Evolutionary conservation across 495 filamentous ascomycete genomes (phyloP).

Genomic region (Annulohypoxylon nitens): DNA sequence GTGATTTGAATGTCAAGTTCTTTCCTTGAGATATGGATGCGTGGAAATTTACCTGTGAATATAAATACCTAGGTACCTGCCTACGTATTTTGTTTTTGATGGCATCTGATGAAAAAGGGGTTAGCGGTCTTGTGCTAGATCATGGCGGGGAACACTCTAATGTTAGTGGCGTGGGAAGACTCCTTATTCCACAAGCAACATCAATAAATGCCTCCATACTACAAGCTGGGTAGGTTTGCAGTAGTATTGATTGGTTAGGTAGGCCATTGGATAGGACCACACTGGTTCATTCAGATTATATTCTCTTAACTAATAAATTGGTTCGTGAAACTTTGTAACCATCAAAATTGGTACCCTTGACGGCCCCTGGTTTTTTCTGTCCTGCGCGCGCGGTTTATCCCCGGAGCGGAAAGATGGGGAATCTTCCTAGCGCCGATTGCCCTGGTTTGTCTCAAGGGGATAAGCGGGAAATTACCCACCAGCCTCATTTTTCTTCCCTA

Average conservation of each 20-base stretch:
- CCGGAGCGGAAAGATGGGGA: slow-evolving; percentile 9
- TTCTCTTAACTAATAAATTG: neutral
- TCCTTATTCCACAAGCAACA: no score
- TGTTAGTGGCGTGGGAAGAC: no score
- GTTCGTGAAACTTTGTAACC: neutral
- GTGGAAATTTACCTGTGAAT: no score
- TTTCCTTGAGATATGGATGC: no score
- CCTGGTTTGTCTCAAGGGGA: slow-evolving; percentile 30
- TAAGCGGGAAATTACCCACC: slow-evolving; percentile 4
- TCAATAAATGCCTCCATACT: neutral
- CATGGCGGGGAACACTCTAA: no score
- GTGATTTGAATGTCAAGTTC: no score
- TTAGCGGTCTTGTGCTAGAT: no score
- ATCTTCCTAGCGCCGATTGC: slow-evolving; percentile 21
- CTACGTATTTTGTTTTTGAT: no score
- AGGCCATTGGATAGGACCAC: no score
- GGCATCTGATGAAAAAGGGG: no score
- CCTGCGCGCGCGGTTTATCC: slow-evolving; percentile 14
- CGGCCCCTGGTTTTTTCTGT: slow-evolving; percentile 3
- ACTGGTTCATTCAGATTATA: neutral
- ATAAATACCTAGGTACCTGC: no score
- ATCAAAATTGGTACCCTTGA: neutral
- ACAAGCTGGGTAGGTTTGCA: neutral
- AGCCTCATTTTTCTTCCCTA: slow-evolving; percentile 17
- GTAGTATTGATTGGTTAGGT: neutral